Conservation (phyloP, 345 rosid genomes). For the Eucalyptus pauciflora region DNA sequence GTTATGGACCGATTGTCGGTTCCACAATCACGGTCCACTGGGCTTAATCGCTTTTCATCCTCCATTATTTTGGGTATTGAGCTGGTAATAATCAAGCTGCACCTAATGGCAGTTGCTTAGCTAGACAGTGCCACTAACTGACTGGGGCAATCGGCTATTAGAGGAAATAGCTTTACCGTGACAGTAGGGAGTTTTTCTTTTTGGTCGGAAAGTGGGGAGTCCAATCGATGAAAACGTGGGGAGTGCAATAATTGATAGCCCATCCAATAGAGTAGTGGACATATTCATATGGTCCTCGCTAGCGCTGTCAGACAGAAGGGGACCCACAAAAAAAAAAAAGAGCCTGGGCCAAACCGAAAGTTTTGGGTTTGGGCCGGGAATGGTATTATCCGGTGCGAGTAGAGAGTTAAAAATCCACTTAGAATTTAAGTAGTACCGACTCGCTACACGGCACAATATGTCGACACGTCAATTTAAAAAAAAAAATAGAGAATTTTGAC, state of each 20-base stretch:
- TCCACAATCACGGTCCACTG: not conserved
- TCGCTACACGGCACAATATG: fast-evolving
- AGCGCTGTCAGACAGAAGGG: not conserved
- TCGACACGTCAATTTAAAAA: fast-evolving
- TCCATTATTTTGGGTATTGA: not conserved
- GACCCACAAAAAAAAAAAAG: too few species aligned
- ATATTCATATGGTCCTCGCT: not conserved
- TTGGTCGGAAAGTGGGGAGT: not conserved
- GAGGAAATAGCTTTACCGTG: too few species aligned
- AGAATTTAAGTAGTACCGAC: too few species aligned
- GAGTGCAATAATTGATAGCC: not conserved
- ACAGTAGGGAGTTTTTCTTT: too few species aligned
- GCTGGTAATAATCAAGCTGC: not conserved
- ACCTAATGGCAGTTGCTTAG: not conserved
- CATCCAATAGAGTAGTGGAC: not conserved
- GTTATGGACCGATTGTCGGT: not conserved
- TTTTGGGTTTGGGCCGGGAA: not conserved
- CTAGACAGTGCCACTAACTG: not conserved
- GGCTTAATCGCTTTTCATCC: not conserved
- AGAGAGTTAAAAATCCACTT: too few species aligned
- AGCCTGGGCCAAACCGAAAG: not conserved
- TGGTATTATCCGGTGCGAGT: not conserved
- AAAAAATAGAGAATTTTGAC: too few species aligned
- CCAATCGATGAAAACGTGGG: not conserved
- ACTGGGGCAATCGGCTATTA: too few species aligned